Evolutionary conservation across 805 yeast species (phyloP).

Genomic region (Schwanniomyces occidentalis): DNA sequence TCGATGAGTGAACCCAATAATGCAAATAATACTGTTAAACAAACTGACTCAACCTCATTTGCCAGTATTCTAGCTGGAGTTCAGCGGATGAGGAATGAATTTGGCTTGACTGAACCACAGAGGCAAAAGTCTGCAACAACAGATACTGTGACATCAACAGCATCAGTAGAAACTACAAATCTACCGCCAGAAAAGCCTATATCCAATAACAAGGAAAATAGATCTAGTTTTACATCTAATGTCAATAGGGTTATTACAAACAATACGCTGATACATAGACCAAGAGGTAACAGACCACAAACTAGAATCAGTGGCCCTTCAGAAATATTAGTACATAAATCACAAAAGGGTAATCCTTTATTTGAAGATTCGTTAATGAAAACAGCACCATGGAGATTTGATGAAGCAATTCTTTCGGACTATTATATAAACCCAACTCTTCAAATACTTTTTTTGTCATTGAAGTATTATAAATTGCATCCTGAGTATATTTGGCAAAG

Average conservation of each 20-base stretch:
- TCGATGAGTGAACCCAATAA: constrained; percentile 2
- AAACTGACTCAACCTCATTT: constrained; percentile 62
- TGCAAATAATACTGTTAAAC: constrained; percentile 4
- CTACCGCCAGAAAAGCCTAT: no score
- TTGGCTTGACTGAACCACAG: constrained; percentile 16
- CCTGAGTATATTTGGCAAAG: constrained; percentile 72
- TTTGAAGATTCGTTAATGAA: constrained; percentile 50
- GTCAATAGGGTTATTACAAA: no score
- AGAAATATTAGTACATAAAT: constrained; percentile 54
- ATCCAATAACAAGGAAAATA: no score
- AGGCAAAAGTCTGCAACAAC: no score
- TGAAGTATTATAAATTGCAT: constrained; percentile 72
- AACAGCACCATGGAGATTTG: constrained; percentile 55
- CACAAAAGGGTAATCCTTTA: constrained; percentile 75
- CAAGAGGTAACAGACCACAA: constrained; percentile 5
- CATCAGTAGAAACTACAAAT: no score
- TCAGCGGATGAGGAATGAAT: constrained; percentile 53
- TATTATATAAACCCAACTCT: constrained; percentile 60
- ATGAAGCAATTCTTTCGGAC: constrained; percentile 54
- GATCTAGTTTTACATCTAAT: no score
- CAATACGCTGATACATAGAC: no score
- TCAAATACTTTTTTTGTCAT: constrained; percentile 60
- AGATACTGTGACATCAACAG: no score
- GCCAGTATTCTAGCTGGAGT: constrained; percentile 74
- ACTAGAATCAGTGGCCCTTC: constrained; percentile 10